Conservation (phyloP, 169 alveolate genomes). For the Plasmodium gaboni region DNA sequence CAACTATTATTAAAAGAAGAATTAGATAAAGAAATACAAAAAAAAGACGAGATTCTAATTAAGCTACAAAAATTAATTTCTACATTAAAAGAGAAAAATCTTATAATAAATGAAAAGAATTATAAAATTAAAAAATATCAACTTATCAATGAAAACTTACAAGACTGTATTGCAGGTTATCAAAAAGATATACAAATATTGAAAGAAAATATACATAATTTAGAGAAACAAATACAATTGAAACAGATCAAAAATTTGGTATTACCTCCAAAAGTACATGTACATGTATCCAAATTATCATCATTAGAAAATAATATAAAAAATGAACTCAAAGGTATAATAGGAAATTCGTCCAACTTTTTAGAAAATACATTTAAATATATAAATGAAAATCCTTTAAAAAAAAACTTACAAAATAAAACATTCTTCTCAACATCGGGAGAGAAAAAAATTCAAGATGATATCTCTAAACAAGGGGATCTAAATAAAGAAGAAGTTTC, state of each 20-base stretch:
- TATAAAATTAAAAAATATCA: slow-evolving; percentile 52
- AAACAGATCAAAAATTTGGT: slow-evolving; percentile 45
- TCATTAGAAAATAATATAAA: slow-evolving; percentile 74
- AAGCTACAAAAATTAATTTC: slow-evolving; percentile 29
- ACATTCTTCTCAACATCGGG: slow-evolving; percentile 43
- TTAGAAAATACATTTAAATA: slow-evolving; percentile 76
- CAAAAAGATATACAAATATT: slow-evolving; percentile 27
- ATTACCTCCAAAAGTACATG: slow-evolving; percentile 60
- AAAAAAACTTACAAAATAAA: slow-evolving; percentile 65
- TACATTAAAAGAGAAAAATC: slow-evolving; percentile 43
- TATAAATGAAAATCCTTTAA: slow-evolving; percentile 72
- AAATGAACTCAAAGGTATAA: slow-evolving; percentile 58
- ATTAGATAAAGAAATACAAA: slow-evolving; percentile 31
- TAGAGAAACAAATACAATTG: slow-evolving; percentile 57
- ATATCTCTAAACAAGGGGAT: background rate
- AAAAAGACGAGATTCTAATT: slow-evolving; percentile 21
- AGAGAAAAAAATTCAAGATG: slow-evolving; percentile 25
- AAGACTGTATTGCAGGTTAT: slow-evolving; percentile 18
- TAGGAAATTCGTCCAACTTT: slow-evolving; percentile 73
- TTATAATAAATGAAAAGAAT: slow-evolving; percentile 64
- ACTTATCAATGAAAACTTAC: slow-evolving; percentile 18
- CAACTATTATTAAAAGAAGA: slow-evolving; percentile 20
- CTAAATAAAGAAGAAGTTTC: slow-evolving; percentile 1
- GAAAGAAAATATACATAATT: slow-evolving; percentile 73
- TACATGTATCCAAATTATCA: slow-evolving; percentile 37